Conservation (phyloP, 768 basidiomycete species). For the Russula griseocarnosa region DNA sequence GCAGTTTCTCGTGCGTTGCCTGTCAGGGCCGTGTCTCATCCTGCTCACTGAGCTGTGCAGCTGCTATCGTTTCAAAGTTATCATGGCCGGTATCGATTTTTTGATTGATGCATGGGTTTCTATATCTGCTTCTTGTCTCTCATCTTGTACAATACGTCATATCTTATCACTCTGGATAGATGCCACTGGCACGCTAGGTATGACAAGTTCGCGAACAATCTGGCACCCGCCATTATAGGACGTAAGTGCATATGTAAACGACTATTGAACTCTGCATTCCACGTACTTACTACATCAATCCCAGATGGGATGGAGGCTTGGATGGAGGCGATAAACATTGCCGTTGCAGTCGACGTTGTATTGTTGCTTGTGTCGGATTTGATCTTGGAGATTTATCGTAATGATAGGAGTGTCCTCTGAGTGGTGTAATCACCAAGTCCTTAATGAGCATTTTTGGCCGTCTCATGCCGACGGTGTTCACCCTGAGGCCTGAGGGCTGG, state of each 20-base stretch:
- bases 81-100: slow-evolving; percentile 73
- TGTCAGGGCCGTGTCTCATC: background rate
- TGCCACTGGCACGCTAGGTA: slow-evolving; percentile 42
- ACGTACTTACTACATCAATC: background rate
- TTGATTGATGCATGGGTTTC: slow-evolving; percentile 72
- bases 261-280: background rate
- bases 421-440: slow-evolving; percentile 55
- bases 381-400: slow-evolving; percentile 62
- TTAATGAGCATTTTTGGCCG: slow-evolving; percentile 73
- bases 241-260: slow-evolving; percentile 54
- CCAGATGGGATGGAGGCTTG: slow-evolving; percentile 65
- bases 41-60: slow-evolving; percentile 26
- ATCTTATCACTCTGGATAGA: background rate
- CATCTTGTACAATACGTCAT: background rate
- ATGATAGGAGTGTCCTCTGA: no score
- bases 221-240: slow-evolving; percentile 57
- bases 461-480: slow-evolving; percentile 86
- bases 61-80: slow-evolving; percentile 49
- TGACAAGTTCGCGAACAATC: slow-evolving; percentile 87
- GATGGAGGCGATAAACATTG: slow-evolving; percentile 76
- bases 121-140: background rate
- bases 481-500: slow-evolving; percentile 67
- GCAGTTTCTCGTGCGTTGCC: slow-evolving; percentile 62
- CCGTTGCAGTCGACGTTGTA: slow-evolving; percentile 63
- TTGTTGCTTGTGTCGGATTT: slow-evolving; percentile 63